Evolutionary conservation across 2,329 filamentous ascomycete genomes (phyloP), one percentile per base, ranked within the genome.

Genomic region (Diaporthe humulicola): DNA sequence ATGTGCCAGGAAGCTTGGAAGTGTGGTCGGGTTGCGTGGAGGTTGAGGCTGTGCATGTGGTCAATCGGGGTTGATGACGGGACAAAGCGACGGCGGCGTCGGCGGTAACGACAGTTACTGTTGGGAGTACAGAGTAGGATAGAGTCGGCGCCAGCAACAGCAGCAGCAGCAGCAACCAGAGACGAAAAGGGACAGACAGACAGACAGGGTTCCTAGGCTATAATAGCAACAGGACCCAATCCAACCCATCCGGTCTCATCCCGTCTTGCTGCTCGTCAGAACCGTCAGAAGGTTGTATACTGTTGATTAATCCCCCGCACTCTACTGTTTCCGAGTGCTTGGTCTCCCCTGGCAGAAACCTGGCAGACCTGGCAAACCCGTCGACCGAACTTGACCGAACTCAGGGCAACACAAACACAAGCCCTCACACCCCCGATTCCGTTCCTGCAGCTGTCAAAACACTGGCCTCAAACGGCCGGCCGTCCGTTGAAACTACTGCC

Each of bases 401-500:
- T 52, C 8, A 67, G 38, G 58, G 28, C 61, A 67, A 67, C 61
- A 67, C 45, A 67, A 50, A 50, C 64, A 52, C 64, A 52, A 25
- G 45, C 45, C 45, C 22, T 28, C n/a, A 3, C 58, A 3, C n/a
- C 25, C 22, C 57, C 60, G 40, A 52, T 52, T 56, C 60, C 36
- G 52, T 73, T 70, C 58, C 54, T 75, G 56, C 67, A 71, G 50
- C 61, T 60, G 72, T 58, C 57, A 58, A 54, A 74, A 57, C 56
- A 50, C 58, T 56, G 45, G 61, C 40, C 58, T 66, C 73, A 72
- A 67, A 74, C 67, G 38, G 30, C 40, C 58, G 40, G 33, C 48
- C 69, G 58, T 22, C 48, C n/a, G 58, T 74, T 72, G 69, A 74
- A 72, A 74, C 67, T 61, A 74, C 38, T 66, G 73, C 42, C 42